A percentile compares a stretch with the other conserved stretches of the same genome.
These are phyloP conservation scores for Mortierella sp. DNA, from an alignment of 371 early-diverging fungal species.

Conservation along the genomic window DNA sequence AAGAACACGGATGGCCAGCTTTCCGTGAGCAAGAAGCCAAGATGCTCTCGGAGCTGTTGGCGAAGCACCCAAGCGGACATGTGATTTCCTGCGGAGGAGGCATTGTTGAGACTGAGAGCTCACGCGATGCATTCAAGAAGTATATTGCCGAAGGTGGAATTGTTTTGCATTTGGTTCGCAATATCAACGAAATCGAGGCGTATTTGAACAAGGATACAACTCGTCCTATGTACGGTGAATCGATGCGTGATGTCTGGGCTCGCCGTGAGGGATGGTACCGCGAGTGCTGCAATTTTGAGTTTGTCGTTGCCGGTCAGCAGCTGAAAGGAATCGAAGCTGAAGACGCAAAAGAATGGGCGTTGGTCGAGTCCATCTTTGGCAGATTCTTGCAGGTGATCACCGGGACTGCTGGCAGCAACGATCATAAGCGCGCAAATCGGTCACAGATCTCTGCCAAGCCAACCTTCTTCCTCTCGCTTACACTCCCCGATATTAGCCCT, in stretches of 20 bases:
- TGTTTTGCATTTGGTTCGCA: constrained; percentile 86
- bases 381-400: constrained; percentile 76
- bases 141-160: constrained; percentile 65
- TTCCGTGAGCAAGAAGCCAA: constrained; percentile 87
- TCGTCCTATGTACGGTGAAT: constrained; percentile 90
- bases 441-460: constrained; percentile 58
- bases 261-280: constrained; percentile 84
- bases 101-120: constrained; percentile 87
- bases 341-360: constrained; percentile 66
- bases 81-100: constrained; percentile 97
- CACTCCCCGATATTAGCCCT: constrained; percentile 77
- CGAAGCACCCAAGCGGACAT: constrained; percentile 62
- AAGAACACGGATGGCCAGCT: constrained; percentile 87
- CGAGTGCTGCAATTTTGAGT: constrained; percentile 86
- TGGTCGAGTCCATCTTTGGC: constrained; percentile 77
- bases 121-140: constrained; percentile 68
- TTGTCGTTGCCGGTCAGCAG: constrained; percentile 64
- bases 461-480: constrained; percentile 92
- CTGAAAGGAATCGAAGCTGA: constrained; percentile 46
- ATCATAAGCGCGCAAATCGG: constrained; percentile 35
- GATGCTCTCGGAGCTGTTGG: constrained; percentile 69
- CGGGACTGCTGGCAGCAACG: constrained; percentile 62
- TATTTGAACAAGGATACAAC: constrained; percentile 86
- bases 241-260: constrained; percentile 82
- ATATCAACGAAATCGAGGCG: constrained; percentile 81